Base-by-base conservation (phyloP, 768 basidiomycete genomes). In the Kwoniella dejecticola region DNA sequence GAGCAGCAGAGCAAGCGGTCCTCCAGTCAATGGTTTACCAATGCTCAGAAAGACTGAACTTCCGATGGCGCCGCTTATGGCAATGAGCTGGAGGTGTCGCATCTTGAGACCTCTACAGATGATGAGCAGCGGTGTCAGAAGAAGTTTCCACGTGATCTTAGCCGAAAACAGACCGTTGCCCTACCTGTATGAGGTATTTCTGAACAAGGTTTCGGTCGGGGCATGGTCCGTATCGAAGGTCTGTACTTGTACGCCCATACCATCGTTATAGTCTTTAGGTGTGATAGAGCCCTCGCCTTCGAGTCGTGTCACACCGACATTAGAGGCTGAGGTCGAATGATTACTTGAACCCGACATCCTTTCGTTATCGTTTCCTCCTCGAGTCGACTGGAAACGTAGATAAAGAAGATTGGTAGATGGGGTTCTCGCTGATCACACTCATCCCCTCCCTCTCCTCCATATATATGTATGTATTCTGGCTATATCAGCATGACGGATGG, bases 61-160 rank as follows among this genome's bases (percentile, higher is more conserved):
- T 13, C 64, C 64, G 29, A 66, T 62, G 17, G 60, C 50, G 30
- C 64, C 64, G 13, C 42, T 29, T 44, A 66, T 66, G 41, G 64
- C 60, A 38, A 66, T 61, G 33, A 66, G 54, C 36, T 66, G 64
- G 11, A 66, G n/a, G 30, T 66, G 64, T 24, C 64, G 19, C 47
- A 62, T 50, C 19, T 31, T 29, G 5, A 66, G 54, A 23, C 64
- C 64, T 46, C 52, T 53, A 26, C 21, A 53, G n/a, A 41, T 19
- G 3, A 13, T 24, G 0, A 27, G 10, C 12, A 47, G 23, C 8
- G 19, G 7, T 12, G 24, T 13, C 11, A 2, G 11, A 23, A 19
- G 41, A 21, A 13, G 19, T 44, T 15, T 44, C 19, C n/a, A n/a
- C n/a, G n/a, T 47, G 13, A 23, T 23, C 10, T 11, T 13, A 19